These are phyloP conservation scores for Epichloe sp. DNA, from an alignment of 2,329 filamentous ascomycete genomes.

Conservation along the genomic window DNA sequence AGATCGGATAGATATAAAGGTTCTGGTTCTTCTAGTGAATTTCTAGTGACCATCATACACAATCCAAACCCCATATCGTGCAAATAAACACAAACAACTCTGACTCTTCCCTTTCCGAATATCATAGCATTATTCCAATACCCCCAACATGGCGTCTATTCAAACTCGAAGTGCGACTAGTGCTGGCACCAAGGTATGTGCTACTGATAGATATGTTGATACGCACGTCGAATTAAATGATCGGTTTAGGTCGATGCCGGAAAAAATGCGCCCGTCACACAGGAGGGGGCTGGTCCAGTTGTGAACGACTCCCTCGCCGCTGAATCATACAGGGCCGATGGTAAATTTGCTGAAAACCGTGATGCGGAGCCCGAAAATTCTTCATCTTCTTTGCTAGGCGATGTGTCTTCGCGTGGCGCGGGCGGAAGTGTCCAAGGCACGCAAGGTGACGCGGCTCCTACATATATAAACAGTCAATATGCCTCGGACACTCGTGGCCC, in stretches of 20 bases:
- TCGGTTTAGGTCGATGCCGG: slow-evolving; percentile 31
- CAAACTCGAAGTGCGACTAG: slow-evolving; percentile 1
- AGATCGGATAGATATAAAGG: background rate
- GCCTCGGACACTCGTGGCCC: slow-evolving; percentile 19
- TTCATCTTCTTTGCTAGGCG: slow-evolving; percentile 13
- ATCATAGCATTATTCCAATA: background rate
- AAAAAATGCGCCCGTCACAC: slow-evolving; percentile 33
- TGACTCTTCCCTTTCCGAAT: background rate
- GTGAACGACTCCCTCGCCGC: slow-evolving; percentile 60
- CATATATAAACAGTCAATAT: slow-evolving; percentile 24
- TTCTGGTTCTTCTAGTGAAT: background rate
- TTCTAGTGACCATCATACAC: background rate
- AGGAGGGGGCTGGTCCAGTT: slow-evolving; percentile 52
- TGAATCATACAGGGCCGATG: slow-evolving; percentile 50
- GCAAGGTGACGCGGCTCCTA: slow-evolving; percentile 20
- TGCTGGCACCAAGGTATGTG: slow-evolving; percentile 6
- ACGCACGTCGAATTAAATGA: background rate
- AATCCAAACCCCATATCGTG: background rate
- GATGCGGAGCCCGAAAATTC: slow-evolving; percentile 23
- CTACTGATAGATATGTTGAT: background rate
- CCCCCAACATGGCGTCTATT: background rate
- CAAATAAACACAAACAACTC: background rate
- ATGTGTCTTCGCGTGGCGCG: slow-evolving; percentile 25
- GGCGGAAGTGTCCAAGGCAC: slow-evolving; percentile 2
- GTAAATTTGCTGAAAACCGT: slow-evolving; percentile 48